Conservation (phyloP, 78 protist species). For the Anaeramoeba ignava region DNA sequence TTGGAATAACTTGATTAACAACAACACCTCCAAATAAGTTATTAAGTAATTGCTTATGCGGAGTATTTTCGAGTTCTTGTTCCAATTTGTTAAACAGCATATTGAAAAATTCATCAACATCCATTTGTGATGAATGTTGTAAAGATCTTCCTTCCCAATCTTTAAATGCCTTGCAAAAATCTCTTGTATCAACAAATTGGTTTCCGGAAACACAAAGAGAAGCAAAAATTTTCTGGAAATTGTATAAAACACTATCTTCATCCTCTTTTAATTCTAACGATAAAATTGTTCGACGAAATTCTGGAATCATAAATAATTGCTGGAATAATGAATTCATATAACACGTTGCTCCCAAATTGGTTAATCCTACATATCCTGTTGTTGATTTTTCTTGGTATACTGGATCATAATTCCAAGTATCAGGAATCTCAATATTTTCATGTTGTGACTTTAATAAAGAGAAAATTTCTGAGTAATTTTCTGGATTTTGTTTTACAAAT, state of each 20-base stretch:
- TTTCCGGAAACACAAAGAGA: neutral
- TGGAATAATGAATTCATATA: neutral
- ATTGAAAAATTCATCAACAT: neutral
- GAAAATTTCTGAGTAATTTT: neutral
- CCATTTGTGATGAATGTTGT: neutral
- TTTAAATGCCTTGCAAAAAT: neutral
- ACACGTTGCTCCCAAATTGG: neutral
- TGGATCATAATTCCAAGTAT: neutral
- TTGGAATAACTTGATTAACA: neutral
- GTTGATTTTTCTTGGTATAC: neutral
- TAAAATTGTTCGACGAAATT: neutral
- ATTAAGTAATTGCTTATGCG: neutral
- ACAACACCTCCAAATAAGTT: neutral
- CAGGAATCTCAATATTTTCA: neutral
- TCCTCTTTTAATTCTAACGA: neutral
- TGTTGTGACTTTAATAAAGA: neutral
- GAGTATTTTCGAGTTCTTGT: neutral
- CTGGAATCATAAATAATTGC: conserved; percentile 3
- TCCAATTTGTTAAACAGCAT: neutral
- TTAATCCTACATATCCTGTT: neutral
- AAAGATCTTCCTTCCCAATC: neutral
- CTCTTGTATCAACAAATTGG: neutral
- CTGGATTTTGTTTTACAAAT: neutral
- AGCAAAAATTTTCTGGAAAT: neutral
- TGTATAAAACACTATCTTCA: neutral